Percentiles rank a stretch among this genome's conserved stretches.
Evolutionary conservation across 2,329 filamentous ascomycete species (phyloP).

Genomic region (Ceratocystis diversiconidia): DNA sequence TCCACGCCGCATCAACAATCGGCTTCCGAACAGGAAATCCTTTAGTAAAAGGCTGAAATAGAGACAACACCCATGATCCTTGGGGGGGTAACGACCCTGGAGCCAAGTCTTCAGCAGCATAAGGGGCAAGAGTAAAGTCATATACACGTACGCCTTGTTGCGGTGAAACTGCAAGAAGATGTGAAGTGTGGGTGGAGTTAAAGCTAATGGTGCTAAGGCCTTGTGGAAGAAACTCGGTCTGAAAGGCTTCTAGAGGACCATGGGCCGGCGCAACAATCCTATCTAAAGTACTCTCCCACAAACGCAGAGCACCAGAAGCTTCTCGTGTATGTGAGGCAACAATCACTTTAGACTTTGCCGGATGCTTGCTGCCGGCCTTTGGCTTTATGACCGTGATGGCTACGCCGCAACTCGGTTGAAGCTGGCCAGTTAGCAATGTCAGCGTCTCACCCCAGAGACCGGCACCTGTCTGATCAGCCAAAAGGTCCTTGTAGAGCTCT

Average conservation of each 20-base stretch:
- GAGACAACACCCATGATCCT: constrained; percentile 49
- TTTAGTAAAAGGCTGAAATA: constrained; percentile 43
- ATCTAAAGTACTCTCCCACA: constrained; percentile 45
- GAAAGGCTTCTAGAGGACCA: constrained; percentile 36
- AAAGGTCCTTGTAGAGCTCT: constrained; percentile 37
- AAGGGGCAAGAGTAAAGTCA: constrained; percentile 42
- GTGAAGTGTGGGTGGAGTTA: constrained; percentile 44
- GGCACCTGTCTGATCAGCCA: constrained; percentile 41
- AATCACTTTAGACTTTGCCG: constrained; percentile 32
- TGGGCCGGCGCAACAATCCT: constrained; percentile 21
- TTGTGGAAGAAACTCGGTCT: constrained; percentile 43
- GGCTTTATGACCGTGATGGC: constrained; percentile 39
- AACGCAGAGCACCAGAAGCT: constrained; percentile 41
- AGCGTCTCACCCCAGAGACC: constrained; percentile 51
- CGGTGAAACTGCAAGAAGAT: constrained; percentile 42
- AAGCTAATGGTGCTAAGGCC: constrained; percentile 44
- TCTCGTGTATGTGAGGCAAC: constrained; percentile 47
- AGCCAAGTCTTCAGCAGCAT: constrained; percentile 37
- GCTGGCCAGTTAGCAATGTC: constrained; percentile 39
- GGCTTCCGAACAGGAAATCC: constrained; percentile 40
- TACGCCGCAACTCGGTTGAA: constrained; percentile 38
- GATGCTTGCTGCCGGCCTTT: constrained; percentile 25
- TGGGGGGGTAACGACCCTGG: constrained; percentile 40
- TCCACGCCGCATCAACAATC: constrained; percentile 49
- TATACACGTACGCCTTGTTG: constrained; percentile 46